Base-by-base conservation (phyloP, 2,329 filamentous ascomycete species). In the Arthrobotrys entomopaga region DNA sequence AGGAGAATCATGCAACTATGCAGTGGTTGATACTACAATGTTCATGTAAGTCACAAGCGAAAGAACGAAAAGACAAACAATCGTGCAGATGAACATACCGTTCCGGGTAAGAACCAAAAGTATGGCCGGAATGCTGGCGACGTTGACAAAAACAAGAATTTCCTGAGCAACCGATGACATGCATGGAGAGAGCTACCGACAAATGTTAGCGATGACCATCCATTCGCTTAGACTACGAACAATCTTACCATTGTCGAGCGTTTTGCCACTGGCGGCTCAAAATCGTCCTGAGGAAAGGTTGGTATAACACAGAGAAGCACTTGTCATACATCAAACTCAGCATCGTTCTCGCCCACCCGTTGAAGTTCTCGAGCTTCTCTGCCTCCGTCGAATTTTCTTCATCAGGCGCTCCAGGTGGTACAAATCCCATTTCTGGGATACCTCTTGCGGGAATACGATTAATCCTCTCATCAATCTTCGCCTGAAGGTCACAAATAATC, bases 321-420 rank as follows among this genome's bases (percentile, higher is more conserved):
- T 77, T 74, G 52, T 79, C 78, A 49, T 77, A 77, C 57, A 78
- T 65, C 54, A 78, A 58, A 57, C 77, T 78, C 43, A 79, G 54
- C 78, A 78, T 78, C 11, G 77, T 77, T 56, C 77, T 74, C 29
- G 78, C 78, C 78, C 78, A 79, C 22, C 76, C 75, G 53, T 79
- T 78, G 50, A 78, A 78, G 24, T 78, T 73, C 16, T 76, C 67
- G 8, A 70, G 34, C 22, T 67, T 73, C 53, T 78, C 77, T 10
- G 75, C 54, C 16, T 71, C 76, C 11, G 54, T 57, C 7, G 66
- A 52, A 16, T 54, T 63, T 24, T 76, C 60, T 52, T 75, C 65
- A 29, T 76, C 75, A 7, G 63, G 13, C 22, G 56, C 65, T 2
- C 40, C 46, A 34, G 76, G 73, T 11, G 77, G 77, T 6, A 77